Percentiles rank a stretch among this genome's conserved stretches.
Evolutionary conservation across 2,329 filamentous ascomycete genomes (phyloP).

Genomic region (Fusarium torreyae): DNA sequence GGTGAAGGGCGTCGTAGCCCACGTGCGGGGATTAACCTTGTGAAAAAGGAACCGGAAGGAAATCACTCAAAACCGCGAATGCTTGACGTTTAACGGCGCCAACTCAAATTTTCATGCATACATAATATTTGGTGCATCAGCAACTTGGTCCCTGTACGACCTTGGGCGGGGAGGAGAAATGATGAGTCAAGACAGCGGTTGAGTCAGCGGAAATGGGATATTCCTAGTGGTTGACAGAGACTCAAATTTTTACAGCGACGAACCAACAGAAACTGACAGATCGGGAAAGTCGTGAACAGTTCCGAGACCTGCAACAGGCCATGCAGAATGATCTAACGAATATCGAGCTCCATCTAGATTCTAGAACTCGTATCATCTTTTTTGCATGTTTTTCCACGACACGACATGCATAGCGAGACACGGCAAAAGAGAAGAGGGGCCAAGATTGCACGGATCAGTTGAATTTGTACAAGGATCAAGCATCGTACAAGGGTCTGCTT

Average conservation of each 20-base stretch:
- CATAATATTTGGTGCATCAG: too few relatives aligned
- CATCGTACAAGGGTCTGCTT: background rate
- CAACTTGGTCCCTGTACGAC: background rate
- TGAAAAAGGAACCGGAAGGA: background rate
- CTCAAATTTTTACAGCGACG: background rate
- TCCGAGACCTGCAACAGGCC: background rate
- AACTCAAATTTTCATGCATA: background rate
- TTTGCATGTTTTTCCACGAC: constrained; percentile 3
- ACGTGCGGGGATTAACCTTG: background rate
- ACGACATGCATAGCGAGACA: background rate
- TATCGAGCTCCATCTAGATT: background rate
- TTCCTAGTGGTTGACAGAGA: background rate
- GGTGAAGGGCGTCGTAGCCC: background rate
- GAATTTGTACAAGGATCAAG: background rate
- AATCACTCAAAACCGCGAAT: background rate
- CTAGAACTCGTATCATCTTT: constrained; percentile 14
- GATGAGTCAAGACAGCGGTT: background rate
- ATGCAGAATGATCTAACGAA: background rate
- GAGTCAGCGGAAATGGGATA: background rate
- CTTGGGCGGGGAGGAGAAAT: background rate
- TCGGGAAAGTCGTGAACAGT: background rate
- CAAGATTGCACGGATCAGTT: background rate
- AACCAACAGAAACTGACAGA: constrained; percentile 7
- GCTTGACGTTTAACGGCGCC: background rate
- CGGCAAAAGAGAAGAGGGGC: background rate